Evolutionary conservation across 164 flowering plant species (phyloP), one percentile per base, ranked within the genome.

Genomic region (Tinospora cordifolia): DNA sequence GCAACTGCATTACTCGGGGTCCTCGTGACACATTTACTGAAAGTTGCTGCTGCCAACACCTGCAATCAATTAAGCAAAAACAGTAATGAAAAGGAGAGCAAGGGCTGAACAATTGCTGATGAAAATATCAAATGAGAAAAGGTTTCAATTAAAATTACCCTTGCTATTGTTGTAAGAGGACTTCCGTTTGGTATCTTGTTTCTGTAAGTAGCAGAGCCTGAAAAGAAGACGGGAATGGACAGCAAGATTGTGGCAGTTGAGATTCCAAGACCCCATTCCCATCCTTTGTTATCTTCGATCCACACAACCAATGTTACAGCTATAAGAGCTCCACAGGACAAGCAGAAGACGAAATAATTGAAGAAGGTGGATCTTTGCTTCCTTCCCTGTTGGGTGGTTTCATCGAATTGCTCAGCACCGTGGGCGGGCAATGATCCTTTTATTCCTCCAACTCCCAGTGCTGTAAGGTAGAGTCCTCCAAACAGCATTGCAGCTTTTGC

Each of bases 361-460:
- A 92, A 92, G 79, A 87, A 92, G 7, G 84, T 75, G 0, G 96
- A 92, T 77, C 88, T 80, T 41, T 85, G 88, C 76, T 84, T 86
- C 81, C 93, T 80, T 62, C 90, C 92, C 0, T 67, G 72, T 2
- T 68, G 76, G 22, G 81, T 84, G 49, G 49, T 75, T 54, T 87
- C 88, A 71, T 92, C 93, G 66, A 88, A 89, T 71, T 90, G 98
- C 79, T 90, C 89, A 0, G 96, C 96, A 8, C 98, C 98, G 69
- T 88, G 96, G 8, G 91, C 71, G 0, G 92, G 88, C 44, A 92
- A 81, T 0, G 93, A 82, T 9, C 91, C 98, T 78, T 92, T 92
- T 26, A 92, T 87, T 21, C 98, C 98, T 44, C 98, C 98, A 38
- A 88, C 87, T 3, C 98, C 98, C 6, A 90, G 72, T 0, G 96